Evolutionary conservation across 1,284 basidiomycete species (phyloP).

Genomic region (Sporisorium graminicola): DNA sequence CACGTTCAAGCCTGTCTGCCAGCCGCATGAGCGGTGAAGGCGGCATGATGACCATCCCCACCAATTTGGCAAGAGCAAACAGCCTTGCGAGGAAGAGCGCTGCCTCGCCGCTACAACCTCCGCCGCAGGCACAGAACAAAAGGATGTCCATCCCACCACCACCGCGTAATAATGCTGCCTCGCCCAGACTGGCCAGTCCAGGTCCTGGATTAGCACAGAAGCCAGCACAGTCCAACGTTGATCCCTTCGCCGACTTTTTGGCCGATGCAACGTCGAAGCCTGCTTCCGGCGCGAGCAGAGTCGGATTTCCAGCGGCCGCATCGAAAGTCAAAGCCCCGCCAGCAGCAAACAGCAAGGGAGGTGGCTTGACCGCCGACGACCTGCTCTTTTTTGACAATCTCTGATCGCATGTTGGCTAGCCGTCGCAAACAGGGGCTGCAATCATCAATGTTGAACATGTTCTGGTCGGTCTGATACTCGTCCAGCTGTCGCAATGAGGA

Average conservation of each 20-base stretch:
- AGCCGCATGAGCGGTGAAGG: constrained; percentile 34
- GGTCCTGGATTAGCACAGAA: not conserved
- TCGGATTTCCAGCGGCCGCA: not conserved
- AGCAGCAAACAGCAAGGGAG: constrained; percentile 13
- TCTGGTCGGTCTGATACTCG: not conserved
- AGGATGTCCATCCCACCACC: constrained; percentile 29
- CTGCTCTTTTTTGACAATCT: constrained; percentile 49
- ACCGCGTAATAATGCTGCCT: constrained; percentile 21
- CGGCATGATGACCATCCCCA: constrained; percentile 46
- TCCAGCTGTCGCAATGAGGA: not conserved
- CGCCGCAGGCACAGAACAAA: constrained; percentile 26
- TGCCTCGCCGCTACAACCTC: constrained; percentile 32
- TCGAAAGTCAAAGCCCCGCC: not conserved
- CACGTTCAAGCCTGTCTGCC: constrained; percentile 28
- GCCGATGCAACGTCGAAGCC: constrained; percentile 20
- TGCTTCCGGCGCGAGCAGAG: not conserved
- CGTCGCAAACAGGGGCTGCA: not conserved
- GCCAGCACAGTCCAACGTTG: not conserved
- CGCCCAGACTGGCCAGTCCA: constrained; percentile 10
- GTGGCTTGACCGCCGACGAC: constrained; percentile 41
- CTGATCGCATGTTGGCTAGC: constrained; percentile 6
- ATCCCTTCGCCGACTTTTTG: constrained; percentile 39
- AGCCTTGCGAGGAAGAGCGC: constrained; percentile 27
- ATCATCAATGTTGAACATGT: not conserved
- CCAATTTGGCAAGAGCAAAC: constrained; percentile 24